Evolutionary conservation across 352 stramenopile species (phyloP).

Genomic region (Globisporangium recalcitrans): DNA sequence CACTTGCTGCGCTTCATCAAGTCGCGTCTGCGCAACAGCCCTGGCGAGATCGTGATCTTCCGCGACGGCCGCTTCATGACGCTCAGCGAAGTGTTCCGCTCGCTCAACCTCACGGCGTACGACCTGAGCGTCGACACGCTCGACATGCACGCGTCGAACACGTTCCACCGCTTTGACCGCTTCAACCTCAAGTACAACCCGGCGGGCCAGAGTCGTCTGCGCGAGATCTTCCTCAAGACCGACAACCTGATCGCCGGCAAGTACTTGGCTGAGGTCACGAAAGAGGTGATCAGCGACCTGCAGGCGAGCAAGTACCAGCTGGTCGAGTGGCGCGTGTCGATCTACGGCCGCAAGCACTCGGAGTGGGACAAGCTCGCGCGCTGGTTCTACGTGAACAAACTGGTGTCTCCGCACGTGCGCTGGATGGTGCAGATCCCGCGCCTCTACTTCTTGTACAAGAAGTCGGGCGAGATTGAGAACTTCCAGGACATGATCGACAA

Average conservation of each 20-base stretch:
- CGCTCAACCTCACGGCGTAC: slow-evolving; percentile 93
- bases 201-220: slow-evolving; percentile 89
- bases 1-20: slow-evolving; percentile 92
- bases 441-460: slow-evolving; percentile 97
- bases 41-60: slow-evolving; percentile 93
- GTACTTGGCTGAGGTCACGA: slow-evolving; percentile 95
- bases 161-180: slow-evolving; percentile 98
- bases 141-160: slow-evolving; percentile 99
- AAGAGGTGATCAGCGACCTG: slow-evolving; percentile 88
- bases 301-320: slow-evolving; percentile 92
- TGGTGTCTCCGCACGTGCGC: slow-evolving; percentile 91
- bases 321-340: slow-evolving; percentile 93
- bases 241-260: slow-evolving; percentile 96
- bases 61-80: slow-evolving; percentile 95
- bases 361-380: slow-evolving; percentile 96
- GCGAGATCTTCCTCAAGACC: slow-evolving; percentile 99
- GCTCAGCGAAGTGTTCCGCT: slow-evolving; percentile 92
- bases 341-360: slow-evolving; percentile 90
- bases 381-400: slow-evolving; percentile 94
- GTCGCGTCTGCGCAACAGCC: slow-evolving; percentile 66
- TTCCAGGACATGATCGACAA: slow-evolving; percentile 98
- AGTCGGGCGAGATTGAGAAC: slow-evolving; percentile 84
- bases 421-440: slow-evolving; percentile 98
- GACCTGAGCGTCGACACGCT: slow-evolving; percentile 98
- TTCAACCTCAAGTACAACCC: slow-evolving; percentile 99